Evolutionary conservation across 495 filamentous ascomycete genomes (phyloP), one percentile per base, ranked within the genome.

Genomic region (Talaromyces proteolyticus): DNA sequence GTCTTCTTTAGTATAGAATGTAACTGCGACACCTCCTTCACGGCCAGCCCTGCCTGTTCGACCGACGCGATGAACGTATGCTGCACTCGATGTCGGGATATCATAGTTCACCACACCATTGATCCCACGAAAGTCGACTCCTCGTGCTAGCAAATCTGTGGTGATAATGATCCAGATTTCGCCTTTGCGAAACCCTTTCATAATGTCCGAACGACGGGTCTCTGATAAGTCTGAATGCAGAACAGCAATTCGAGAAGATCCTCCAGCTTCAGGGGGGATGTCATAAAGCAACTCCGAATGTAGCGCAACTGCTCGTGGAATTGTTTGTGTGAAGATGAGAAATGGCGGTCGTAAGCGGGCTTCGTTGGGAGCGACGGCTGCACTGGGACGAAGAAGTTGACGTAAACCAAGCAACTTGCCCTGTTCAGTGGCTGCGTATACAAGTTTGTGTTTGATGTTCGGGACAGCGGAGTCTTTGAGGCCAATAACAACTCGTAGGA

Each of bases 21-120:
- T 97, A 0, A 97, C 85, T 0, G 89, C 91, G n/a, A 94, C 79
- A 19, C 93, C 93, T 22, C 91, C 92, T 58, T 86, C 81, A 44
- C 89, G 78, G 3, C 93, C 92, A 1, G 91, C 92, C 47, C 93
- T 75, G 2, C 91, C 93, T 0, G 94, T 97, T 47, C 93, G 80
- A 4, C 93, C 93, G 1, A 91, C 88, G 19, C 93, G 88, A 68
- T 98, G 93, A 18, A 98, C 86, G 55, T 98, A 98, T 5, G 85
- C 81, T 4, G 91, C 89, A 5, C 85, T 83, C 0, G 88, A 91
- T 34, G 81, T 89, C 1, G 93, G 94, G 42, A 96, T 86, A 62
- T 98, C 93, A 68, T 96, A 98, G 67, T 97, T 98, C 21, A 97
- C 83, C 1, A 98, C 91, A 29, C 91, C 87, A 57, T 95, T 93